Conservation (phyloP, 2,329 filamentous ascomycete species). For the Triangularia verruculosa region DNA sequence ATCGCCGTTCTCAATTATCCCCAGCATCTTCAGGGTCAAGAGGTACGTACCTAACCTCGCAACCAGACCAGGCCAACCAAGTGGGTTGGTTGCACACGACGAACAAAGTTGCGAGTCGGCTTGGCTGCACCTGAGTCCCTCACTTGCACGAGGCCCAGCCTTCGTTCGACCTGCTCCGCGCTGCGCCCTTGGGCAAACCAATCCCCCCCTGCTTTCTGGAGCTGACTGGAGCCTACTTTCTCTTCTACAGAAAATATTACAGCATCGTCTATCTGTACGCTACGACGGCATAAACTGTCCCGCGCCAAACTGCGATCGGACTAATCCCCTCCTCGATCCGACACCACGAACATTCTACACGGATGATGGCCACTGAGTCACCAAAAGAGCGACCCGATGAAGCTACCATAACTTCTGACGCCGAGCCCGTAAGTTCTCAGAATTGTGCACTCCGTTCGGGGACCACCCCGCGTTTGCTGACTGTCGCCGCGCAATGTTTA, state of each 20-base stretch:
- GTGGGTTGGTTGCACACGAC: background rate
- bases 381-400: conserved; percentile 52
- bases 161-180: background rate
- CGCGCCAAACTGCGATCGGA: conserved; percentile 18
- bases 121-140: background rate
- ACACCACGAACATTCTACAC: conserved; percentile 28
- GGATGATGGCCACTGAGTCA: conserved; percentile 65
- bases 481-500: conserved; percentile 18
- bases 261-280: background rate
- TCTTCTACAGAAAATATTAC: conserved; percentile 8
- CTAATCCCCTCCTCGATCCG: conserved; percentile 16
- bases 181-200: background rate
- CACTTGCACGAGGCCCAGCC: background rate
- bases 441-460: conserved; percentile 6
- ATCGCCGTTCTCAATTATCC: conserved; percentile 1
- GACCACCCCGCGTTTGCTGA: conserved; percentile 29
- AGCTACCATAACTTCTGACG: conserved; percentile 48
- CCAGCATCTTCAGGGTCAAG: conserved; percentile 11
- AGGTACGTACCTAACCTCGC: conserved; percentile 11
- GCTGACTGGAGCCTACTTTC: background rate
- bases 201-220: background rate
- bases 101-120: background rate
- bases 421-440: conserved; percentile 44
- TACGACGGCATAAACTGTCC: background rate
- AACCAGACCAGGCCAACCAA: background rate